Evolutionary conservation across 1,284 basidiomycete species (phyloP).

Genomic region (Dichomitus squalens): DNA sequence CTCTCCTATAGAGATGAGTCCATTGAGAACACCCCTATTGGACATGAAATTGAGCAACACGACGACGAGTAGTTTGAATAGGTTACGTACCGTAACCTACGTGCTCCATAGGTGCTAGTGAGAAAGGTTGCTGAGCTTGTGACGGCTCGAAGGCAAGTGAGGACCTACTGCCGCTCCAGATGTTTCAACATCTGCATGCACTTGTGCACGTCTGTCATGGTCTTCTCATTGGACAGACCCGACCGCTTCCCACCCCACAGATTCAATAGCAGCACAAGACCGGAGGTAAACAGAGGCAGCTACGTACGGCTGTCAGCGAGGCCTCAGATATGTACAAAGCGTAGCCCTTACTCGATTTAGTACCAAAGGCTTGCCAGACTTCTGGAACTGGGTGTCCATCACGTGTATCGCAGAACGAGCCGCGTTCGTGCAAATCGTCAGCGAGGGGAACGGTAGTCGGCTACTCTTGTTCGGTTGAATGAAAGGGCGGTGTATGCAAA

Average conservation of each 20-base stretch:
- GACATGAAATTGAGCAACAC: background rate
- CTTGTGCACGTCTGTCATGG: slow-evolving; percentile 68
- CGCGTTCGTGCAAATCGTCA: slow-evolving; percentile 14
- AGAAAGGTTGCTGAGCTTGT: background rate
- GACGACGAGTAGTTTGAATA: background rate
- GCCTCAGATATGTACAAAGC: background rate
- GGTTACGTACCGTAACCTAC: slow-evolving; percentile 1
- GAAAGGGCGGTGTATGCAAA: slow-evolving; percentile 63
- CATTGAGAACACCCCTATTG: slow-evolving; percentile 8
- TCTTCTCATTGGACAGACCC: slow-evolving; percentile 52
- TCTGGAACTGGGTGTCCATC: background rate
- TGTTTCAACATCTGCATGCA: slow-evolving; percentile 62
- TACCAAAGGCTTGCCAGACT: background rate
- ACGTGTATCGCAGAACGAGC: slow-evolving; percentile 11
- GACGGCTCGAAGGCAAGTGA: no score
- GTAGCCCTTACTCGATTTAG: slow-evolving; percentile 2
- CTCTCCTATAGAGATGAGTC: slow-evolving; percentile 10
- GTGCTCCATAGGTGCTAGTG: slow-evolving; percentile 1
- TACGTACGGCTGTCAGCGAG: slow-evolving; percentile 10
- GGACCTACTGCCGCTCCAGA: slow-evolving; percentile 49
- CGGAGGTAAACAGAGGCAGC: slow-evolving; percentile 59
- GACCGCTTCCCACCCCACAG: slow-evolving; percentile 73
- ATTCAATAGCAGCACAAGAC: slow-evolving; percentile 69
- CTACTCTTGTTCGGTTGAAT: slow-evolving; percentile 41
- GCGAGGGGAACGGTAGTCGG: slow-evolving; percentile 5